Percentiles rank a stretch among this genome's conserved stretches.
phyloP scores from a whole-genome alignment of 2,329 filamentous ascomycete genomes.

The Xylaria digitata region DNA sequence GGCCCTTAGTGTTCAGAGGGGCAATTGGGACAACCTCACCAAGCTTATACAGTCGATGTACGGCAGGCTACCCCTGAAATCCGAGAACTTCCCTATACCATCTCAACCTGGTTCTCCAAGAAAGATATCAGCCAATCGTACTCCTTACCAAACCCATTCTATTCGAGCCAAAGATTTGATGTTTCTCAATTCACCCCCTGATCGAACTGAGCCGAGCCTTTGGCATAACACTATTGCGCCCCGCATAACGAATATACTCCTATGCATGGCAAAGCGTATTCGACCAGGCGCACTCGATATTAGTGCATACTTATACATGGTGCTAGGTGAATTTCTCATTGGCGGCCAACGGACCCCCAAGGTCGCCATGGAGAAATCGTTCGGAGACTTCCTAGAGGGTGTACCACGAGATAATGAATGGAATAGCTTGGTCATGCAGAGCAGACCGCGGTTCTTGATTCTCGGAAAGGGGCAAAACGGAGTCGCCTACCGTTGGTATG shows the following conservation, averaged over 20 bases:
- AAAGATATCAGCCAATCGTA: not conserved
- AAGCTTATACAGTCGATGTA: not conserved
- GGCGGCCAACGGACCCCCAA: not conserved
- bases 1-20: slow-evolving; percentile 6
- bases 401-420: slow-evolving; percentile 4
- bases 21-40: slow-evolving; percentile 2
- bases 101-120: not conserved
- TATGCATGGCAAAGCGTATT: slow-evolving; percentile 6
- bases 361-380: slow-evolving; percentile 9
- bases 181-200: not conserved
- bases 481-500: slow-evolving; percentile 12
- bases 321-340: slow-evolving; percentile 10
- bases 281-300: slow-evolving; percentile 5
- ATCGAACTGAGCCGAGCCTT: slow-evolving; percentile 7
- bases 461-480: slow-evolving; percentile 3
- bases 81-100: slow-evolving; percentile 4
- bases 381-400: slow-evolving; percentile 14
- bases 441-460: slow-evolving; percentile 18
- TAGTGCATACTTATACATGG: slow-evolving; percentile 25
- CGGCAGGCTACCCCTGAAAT: not conserved
- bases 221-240: slow-evolving; percentile 6
- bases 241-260: slow-evolving; percentile 24
- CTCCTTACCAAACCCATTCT: not conserved
- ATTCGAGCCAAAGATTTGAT: slow-evolving; percentile 1
- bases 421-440: not conserved